These are phyloP conservation scores for Nicotiana attenuata DNA, from an alignment of 257 asterid genomes.

Conservation along the genomic window DNA sequence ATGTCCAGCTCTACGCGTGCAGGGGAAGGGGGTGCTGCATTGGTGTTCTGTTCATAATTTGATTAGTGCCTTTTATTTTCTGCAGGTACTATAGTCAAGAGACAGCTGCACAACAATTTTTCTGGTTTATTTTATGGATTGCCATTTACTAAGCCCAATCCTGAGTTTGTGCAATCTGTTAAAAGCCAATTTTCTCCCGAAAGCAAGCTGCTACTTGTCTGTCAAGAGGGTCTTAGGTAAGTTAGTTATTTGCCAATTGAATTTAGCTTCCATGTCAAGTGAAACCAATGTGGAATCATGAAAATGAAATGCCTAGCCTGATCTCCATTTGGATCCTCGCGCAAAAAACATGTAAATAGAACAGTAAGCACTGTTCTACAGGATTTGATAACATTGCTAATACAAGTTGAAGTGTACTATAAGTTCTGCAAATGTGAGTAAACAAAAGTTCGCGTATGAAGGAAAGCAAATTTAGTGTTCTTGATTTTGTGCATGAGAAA, in stretches of 20 bases:
- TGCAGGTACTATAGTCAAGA: slow-evolving; percentile 67
- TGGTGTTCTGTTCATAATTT: background rate
- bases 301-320: background rate
- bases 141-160: slow-evolving; percentile 76
- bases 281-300: background rate
- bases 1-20: too few species aligned
- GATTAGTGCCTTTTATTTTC: background rate
- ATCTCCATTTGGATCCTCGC: background rate
- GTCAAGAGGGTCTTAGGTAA: slow-evolving; percentile 93
- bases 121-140: slow-evolving; percentile 83
- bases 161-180: slow-evolving; percentile 66
- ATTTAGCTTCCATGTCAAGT: background rate
- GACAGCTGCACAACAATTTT: slow-evolving; percentile 80
- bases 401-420: background rate
- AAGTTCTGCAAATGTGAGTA: background rate
- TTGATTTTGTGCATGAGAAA: background rate
- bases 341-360: background rate
- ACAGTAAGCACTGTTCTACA: background rate
- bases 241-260: background rate
- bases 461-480: background rate
- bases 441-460: too few species aligned
- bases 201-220: slow-evolving; percentile 79
- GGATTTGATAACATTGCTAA: background rate
- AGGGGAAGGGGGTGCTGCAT: background rate
- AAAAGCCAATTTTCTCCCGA: slow-evolving; percentile 65